Evolutionary conservation across 306 rosid species (phyloP), one percentile per base, ranked within the genome.

Genomic region (Vigna angularis): DNA sequence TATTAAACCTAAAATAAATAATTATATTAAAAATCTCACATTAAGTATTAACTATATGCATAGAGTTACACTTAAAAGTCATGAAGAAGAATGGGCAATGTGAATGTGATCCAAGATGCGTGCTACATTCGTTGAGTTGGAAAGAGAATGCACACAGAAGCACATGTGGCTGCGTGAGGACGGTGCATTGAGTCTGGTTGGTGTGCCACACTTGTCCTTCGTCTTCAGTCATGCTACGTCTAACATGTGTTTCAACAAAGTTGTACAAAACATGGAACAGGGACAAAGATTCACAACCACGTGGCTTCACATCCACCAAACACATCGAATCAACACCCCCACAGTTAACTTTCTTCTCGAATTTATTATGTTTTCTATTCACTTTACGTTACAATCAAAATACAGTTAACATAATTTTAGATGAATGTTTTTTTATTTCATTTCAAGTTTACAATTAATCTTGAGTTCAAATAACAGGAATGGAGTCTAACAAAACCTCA

Each of bases 301-400:
- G 91, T 89, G 91, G 82, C 87, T 22, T 26, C 42, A 63, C 64
- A 49, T 55, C 73, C 57, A 84, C 76, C 78, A 38, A 77, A 42
- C 24, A 45, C 73, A 63, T 28, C 47, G 16, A 72, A 56, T 65
- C 70, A 63, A 63, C 14, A 4, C 48, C 15, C 26, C 51, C 76
- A 32, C 20, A 42, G 22, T 4, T 52, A 14, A 51, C 63, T 62
- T 56, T 8, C 4, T 63, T 65, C 24, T 63, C 28, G 0, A 44
- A 59, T 5, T n/a, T 51, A 11, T 11, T 52, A n/a, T 50, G 20
- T 9, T 42, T 42, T 42, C 10, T 9, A 9, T 42, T 42, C 47
- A 42, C 47, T 42, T 42, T 42, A 42, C 13, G 10, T 42, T 9
- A 2, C 13, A 45, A 45, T 45, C 12, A 3, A 45, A 45, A 45